Conservation (phyloP, 2,329 filamentous ascomycete genomes). For the Cordyceps pruinosa region DNA sequence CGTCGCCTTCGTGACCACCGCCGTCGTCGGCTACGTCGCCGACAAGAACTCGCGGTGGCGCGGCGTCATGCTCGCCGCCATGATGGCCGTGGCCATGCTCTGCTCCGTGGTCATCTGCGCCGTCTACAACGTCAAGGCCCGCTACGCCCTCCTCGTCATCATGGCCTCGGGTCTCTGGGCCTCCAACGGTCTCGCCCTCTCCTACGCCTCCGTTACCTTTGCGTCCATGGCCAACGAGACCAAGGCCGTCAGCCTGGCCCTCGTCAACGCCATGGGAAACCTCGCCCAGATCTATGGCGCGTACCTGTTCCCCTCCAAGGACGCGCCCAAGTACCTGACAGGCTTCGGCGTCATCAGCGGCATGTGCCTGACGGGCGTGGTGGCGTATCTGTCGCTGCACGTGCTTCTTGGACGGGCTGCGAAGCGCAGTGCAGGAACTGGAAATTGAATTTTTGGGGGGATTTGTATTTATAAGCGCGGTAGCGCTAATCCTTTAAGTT, state of each 20-base stretch:
- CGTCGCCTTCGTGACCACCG: conserved; percentile 43
- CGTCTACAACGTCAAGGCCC: conserved; percentile 44
- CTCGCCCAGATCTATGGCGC: conserved; percentile 45
- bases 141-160: conserved; percentile 48
- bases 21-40: conserved; percentile 38
- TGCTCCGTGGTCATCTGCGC: conserved; percentile 32
- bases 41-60: conserved; percentile 40
- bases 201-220: conserved; percentile 46
- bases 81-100: conserved; percentile 34
- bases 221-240: conserved; percentile 39
- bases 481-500: too few relatives aligned
- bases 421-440: background rate
- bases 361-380: conserved; percentile 13
- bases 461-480: too few relatives aligned
- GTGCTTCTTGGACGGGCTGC: conserved; percentile 3
- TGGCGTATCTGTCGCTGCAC: conserved; percentile 11
- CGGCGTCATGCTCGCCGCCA: conserved; percentile 40
- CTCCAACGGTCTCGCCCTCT: conserved; percentile 43
- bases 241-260: conserved; percentile 36
- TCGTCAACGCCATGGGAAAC: conserved; percentile 46
- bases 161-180: conserved; percentile 50
- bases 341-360: conserved; percentile 29
- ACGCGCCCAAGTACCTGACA: conserved; percentile 39
- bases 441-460: background rate
- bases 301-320: conserved; percentile 40